Conservation (phyloP, 1,284 basidiomycete species). For the Waitea zeae region DNA sequence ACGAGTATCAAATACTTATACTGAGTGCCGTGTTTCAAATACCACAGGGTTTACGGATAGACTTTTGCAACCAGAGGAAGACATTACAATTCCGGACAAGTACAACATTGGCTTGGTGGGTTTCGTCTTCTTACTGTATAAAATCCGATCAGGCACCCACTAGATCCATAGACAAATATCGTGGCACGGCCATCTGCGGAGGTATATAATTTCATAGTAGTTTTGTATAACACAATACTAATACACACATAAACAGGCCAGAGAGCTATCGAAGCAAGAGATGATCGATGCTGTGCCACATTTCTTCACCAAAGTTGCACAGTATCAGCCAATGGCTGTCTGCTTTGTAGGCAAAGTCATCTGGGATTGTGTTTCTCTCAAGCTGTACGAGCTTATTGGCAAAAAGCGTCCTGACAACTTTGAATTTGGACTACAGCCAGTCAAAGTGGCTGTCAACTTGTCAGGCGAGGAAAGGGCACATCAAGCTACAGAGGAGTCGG, state of each 20-base stretch:
- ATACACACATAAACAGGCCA: slow-evolving; percentile 7
- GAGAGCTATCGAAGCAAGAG: slow-evolving; percentile 38
- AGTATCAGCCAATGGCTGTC: slow-evolving; percentile 37
- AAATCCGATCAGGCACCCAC: background rate
- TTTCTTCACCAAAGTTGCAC: slow-evolving; percentile 37
- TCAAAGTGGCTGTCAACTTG: too few species aligned
- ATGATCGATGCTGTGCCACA: slow-evolving; percentile 26
- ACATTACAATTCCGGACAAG: slow-evolving; percentile 23
- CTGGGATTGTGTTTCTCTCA: too few species aligned
- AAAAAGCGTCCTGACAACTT: too few species aligned
- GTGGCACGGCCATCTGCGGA: slow-evolving; percentile 38
- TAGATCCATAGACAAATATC: slow-evolving; percentile 35
- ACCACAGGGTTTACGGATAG: slow-evolving; percentile 30
- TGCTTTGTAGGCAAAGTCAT: slow-evolving; percentile 65
- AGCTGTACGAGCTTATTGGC: too few species aligned
- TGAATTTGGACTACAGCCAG: too few species aligned
- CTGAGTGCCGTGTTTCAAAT: too few species aligned
- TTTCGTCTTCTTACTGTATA: slow-evolving; percentile 5
- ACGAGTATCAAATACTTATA: background rate
- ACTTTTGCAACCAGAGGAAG: slow-evolving; percentile 24
- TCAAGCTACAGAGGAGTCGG: too few species aligned
- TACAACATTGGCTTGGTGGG: slow-evolving; percentile 36
- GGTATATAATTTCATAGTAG: slow-evolving; percentile 15
- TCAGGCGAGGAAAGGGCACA: too few species aligned
- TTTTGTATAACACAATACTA: background rate